Conservation (phyloP, 129 eudicot genomes). For the Centrapalus pauciflorus region DNA sequence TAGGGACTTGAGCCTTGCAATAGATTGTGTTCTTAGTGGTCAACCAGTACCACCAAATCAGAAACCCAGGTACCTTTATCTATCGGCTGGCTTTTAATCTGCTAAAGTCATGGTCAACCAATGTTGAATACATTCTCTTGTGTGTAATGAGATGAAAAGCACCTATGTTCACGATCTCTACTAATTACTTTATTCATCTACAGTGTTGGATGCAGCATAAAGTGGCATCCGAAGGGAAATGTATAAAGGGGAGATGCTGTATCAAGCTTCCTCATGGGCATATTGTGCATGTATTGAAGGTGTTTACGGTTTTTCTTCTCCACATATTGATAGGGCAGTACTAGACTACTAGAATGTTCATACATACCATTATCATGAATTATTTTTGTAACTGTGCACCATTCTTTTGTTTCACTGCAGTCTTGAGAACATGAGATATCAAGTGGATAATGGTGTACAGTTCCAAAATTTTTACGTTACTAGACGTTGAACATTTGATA, state of each 20-base stretch:
- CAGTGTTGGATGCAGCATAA: slow-evolving; percentile 97
- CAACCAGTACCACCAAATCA: slow-evolving; percentile 62
- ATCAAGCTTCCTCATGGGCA: slow-evolving; percentile 2
- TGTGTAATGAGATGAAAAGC: not conserved
- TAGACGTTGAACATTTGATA: too few species aligned
- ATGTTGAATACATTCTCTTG: not conserved
- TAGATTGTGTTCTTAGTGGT: slow-evolving; percentile 82
- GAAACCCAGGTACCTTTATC: slow-evolving; percentile 69
- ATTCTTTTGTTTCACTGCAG: not conserved
- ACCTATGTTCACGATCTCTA: slow-evolving; percentile 5
- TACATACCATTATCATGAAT: not conserved
- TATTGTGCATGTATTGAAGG: slow-evolving; percentile 21
- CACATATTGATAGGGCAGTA: not conserved
- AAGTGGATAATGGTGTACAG: not conserved
- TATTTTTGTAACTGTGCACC: not conserved
- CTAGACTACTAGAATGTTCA: not conserved
- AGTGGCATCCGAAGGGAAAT: slow-evolving; percentile 70
- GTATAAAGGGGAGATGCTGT: slow-evolving; percentile 23
- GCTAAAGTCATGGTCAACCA: not conserved
- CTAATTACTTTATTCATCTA: not conserved
- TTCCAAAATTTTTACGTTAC: not conserved
- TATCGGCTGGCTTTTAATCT: not conserved
- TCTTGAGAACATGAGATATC: not conserved
- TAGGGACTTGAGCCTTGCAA: slow-evolving; percentile 87
- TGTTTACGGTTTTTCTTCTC: slow-evolving; percentile 1